Evolutionary conservation across 768 basidiomycete genomes (phyloP).

Genomic region (Mycena sanguinolenta): DNA sequence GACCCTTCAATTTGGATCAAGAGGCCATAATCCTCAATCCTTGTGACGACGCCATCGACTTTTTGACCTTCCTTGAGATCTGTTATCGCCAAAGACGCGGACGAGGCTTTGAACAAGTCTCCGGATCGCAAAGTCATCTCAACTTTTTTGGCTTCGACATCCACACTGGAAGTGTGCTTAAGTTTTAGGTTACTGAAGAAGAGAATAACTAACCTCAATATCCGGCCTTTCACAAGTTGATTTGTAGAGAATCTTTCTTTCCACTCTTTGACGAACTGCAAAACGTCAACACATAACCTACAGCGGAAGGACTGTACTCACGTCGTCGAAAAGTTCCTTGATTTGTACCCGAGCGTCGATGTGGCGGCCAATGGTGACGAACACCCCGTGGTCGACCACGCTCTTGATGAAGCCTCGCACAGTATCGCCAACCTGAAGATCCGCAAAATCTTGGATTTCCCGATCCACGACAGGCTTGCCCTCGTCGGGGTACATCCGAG

Average conservation of each 20-base stretch:
- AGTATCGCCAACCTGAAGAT: constrained; percentile 79
- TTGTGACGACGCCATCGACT: constrained; percentile 65
- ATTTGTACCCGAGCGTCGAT: constrained; percentile 95
- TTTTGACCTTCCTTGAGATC: constrained; percentile 87
- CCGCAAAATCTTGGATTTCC: constrained; percentile 72
- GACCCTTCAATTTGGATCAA: constrained; percentile 92
- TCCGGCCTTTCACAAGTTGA: constrained; percentile 89
- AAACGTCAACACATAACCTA: constrained; percentile 21
- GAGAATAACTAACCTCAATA: constrained; percentile 68
- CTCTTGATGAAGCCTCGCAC: constrained; percentile 93
- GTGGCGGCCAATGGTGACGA: constrained; percentile 86
- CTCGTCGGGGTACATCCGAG: constrained; percentile 71
- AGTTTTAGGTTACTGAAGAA: constrained; percentile 6
- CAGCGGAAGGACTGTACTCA: constrained; percentile 51
- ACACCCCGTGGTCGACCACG: constrained; percentile 88
- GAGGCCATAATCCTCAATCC: constrained; percentile 90
- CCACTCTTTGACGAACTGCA: constrained; percentile 96
- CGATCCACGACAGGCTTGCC: constrained; percentile 68
- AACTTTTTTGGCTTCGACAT: constrained; percentile 80
- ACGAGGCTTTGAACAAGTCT: constrained; percentile 57
- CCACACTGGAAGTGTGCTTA: constrained; percentile 65
- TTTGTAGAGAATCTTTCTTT: constrained; percentile 82
- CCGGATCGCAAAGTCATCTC: constrained; percentile 90
- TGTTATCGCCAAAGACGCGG: constrained; percentile 55
- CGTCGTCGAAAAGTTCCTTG: constrained; percentile 91